A percentile compares a stretch with the other conserved stretches of the same genome.
These are phyloP conservation scores for Monilinia laxa DNA, from an alignment of 2,329 filamentous ascomycete genomes.

Conservation along the genomic window DNA sequence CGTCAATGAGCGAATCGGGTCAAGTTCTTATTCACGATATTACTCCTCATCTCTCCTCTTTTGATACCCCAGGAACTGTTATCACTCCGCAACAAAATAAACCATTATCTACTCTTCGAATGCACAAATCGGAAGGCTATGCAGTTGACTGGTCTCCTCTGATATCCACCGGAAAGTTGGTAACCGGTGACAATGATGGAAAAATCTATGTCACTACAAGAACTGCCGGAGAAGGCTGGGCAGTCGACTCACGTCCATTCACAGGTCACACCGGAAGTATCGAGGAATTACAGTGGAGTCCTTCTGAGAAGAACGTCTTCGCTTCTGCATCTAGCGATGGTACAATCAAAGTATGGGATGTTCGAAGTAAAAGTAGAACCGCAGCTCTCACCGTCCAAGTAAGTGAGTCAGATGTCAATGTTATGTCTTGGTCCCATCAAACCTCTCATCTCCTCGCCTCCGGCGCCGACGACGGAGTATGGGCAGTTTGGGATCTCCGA, in stretches of 20 bases:
- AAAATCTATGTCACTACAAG: constrained; percentile 85
- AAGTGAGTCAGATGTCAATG: constrained; percentile 85
- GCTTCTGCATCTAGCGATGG: constrained; percentile 92
- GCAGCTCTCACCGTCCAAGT: constrained; percentile 86
- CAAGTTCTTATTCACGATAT: constrained; percentile 93
- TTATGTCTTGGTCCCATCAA: constrained; percentile 90
- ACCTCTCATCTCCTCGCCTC: constrained; percentile 88
- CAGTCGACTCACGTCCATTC: constrained; percentile 81
- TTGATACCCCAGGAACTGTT: constrained; percentile 82
- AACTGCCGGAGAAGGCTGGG: constrained; percentile 84
- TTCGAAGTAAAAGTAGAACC: constrained; percentile 83
- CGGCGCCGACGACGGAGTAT: constrained; percentile 88
- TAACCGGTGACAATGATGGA: constrained; percentile 90
- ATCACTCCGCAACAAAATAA: constrained; percentile 84
- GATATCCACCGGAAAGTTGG: constrained; percentile 75
- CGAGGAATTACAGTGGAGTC: constrained; percentile 97
- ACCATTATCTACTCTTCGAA: constrained; percentile 80
- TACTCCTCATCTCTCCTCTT: constrained; percentile 81
- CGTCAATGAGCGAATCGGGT: constrained; percentile 87
- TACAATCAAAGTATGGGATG: constrained; percentile 93
- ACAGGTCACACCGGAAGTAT: constrained; percentile 81
- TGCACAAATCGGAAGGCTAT: constrained; percentile 93
- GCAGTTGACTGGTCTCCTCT: constrained; percentile 94
- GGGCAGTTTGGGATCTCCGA: constrained; percentile 94
- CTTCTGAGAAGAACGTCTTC: constrained; percentile 89